These are phyloP conservation scores for Solanum bulbocastanum DNA, from an alignment of 257 asterid genomes.

Conservation along the genomic window DNA sequence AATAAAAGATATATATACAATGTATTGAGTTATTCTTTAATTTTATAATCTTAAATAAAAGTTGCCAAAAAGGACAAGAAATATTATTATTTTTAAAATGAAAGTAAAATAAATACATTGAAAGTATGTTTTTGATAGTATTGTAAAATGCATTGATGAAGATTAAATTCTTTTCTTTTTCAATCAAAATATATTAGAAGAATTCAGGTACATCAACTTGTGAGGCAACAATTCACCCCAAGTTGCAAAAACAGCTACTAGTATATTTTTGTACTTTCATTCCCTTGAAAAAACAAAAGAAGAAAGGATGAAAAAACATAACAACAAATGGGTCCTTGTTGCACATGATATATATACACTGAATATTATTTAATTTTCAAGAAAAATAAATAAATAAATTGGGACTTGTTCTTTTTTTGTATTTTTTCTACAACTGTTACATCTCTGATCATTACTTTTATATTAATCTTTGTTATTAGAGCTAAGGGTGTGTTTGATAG, in stretches of 20 bases:
- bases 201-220: not conserved
- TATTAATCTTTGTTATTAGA: not conserved
- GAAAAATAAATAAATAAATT: not conserved
- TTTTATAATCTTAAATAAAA: too few species aligned
- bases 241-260: not conserved
- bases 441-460: not conserved
- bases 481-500: not conserved
- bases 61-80: not conserved
- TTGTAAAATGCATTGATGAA: not conserved
- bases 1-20: too few species aligned
- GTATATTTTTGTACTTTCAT: not conserved
- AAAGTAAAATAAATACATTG: not conserved
- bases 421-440: not conserved
- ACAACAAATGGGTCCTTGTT: not conserved
- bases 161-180: not conserved
- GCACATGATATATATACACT: not conserved
- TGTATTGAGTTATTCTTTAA: too few species aligned
- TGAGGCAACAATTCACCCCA: slow-evolving; percentile 1
- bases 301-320: not conserved
- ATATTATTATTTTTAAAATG: not conserved
- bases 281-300: not conserved
- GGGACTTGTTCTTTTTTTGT: not conserved
- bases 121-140: not conserved
- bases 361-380: not conserved
- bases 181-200: not conserved